A percentile compares a stretch with the other conserved stretches of the same genome.
Evolutionary conservation across 2,329 filamentous ascomycete genomes (phyloP).

Genomic region (Penicillium fuscoglaucum): DNA sequence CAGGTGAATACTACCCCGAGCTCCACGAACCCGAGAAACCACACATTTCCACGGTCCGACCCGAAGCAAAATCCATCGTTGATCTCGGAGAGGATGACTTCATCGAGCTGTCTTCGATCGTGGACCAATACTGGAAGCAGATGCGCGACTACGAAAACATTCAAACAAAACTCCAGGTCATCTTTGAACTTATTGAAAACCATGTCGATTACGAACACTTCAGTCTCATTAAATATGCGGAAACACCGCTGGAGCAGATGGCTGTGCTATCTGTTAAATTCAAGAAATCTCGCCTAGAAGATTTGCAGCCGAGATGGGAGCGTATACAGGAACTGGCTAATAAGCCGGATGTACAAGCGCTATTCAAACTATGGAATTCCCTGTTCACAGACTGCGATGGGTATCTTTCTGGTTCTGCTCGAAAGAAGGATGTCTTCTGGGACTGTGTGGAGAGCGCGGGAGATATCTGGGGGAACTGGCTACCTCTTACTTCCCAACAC

Average conservation of each 20-base stretch:
- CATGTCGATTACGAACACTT: neutral
- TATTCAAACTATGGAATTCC: neutral
- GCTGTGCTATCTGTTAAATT: neutral
- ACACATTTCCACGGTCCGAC: neutral
- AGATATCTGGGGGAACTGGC: neutral
- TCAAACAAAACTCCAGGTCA: neutral
- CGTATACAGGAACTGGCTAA: neutral
- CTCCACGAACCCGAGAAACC: neutral
- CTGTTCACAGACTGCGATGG: neutral
- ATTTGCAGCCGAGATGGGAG: neutral
- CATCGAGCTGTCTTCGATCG: constrained; percentile 1
- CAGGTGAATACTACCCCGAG: neutral
- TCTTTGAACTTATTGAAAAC: neutral
- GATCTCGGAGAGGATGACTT: neutral
- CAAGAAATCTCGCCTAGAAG: neutral
- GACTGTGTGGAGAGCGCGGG: neutral
- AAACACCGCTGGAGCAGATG: neutral
- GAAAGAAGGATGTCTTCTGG: neutral
- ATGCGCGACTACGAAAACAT: neutral
- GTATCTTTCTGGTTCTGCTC: neutral
- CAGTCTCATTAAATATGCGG: neutral
- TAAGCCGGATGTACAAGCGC: neutral
- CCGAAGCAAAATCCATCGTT: neutral
- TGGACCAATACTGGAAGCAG: neutral
- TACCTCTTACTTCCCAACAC: neutral